These are phyloP conservation scores for Pythium rishiriense DNA, from an alignment of 352 stramenopile genomes.

Conservation along the genomic window DNA sequence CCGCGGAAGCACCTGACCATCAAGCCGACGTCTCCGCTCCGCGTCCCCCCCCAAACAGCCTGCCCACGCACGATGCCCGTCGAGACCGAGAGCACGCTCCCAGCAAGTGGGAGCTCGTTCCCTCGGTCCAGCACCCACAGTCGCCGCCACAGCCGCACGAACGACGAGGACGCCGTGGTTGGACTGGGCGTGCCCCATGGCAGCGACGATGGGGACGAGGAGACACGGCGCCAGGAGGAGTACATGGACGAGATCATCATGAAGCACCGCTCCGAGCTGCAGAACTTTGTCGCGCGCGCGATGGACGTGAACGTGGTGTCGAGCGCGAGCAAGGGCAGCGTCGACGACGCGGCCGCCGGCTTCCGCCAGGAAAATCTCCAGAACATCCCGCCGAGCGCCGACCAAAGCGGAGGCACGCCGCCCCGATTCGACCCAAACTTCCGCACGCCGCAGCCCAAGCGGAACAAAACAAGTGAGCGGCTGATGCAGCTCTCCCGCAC, in stretches of 20 bases:
- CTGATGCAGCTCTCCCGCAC: constrained; percentile 51
- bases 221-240: constrained; percentile 21
- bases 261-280: constrained; percentile 32
- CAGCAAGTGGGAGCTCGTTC: background rate
- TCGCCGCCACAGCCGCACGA: constrained; percentile 24
- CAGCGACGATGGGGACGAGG: constrained; percentile 16
- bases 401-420: background rate
- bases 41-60: background rate
- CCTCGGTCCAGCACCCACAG: constrained; percentile 16
- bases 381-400: constrained; percentile 25
- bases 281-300: constrained; percentile 30
- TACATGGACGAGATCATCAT: constrained; percentile 36
- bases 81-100: constrained; percentile 18
- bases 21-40: background rate
- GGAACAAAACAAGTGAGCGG: constrained; percentile 42
- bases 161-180: constrained; percentile 25
- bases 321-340: constrained; percentile 3
- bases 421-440: constrained; percentile 32
- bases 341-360: too few species aligned
- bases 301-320: constrained; percentile 19
- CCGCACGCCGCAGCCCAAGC: constrained; percentile 36
- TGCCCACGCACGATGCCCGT: constrained; percentile 9
- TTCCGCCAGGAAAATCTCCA: constrained; percentile 15
- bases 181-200: constrained; percentile 22
- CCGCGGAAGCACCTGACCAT: background rate